A percentile compares a stretch with the other conserved stretches of the same genome.
Conservation (phyloP, 495 filamentous ascomycete species). For the Tuber indicum region DNA sequence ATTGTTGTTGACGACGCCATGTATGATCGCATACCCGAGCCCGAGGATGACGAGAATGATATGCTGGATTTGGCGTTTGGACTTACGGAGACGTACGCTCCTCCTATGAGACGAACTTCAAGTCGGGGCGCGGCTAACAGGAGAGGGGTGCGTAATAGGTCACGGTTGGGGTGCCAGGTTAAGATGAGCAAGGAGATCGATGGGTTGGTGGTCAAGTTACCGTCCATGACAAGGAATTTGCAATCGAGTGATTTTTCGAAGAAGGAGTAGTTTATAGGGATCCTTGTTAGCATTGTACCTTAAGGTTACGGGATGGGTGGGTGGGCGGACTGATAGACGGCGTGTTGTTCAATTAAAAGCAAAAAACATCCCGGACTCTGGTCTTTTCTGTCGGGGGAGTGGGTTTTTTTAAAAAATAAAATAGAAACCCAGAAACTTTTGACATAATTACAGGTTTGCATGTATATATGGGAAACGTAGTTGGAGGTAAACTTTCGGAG, state of each 20-base stretch:
- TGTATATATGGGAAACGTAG: neutral
- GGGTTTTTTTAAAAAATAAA: constrained; percentile 8
- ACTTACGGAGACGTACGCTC: constrained; percentile 67
- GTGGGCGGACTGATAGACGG: neutral
- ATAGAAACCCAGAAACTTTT: neutral
- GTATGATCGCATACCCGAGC: constrained; percentile 89
- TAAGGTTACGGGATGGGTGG: neutral
- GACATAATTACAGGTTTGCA: neutral
- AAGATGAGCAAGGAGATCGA: constrained; percentile 83
- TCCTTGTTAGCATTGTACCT: constrained; percentile 3
- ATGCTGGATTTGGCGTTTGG: constrained; percentile 98
- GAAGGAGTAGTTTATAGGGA: constrained; percentile 13
- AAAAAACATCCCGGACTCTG: neutral
- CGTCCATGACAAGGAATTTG: constrained; percentile 89
- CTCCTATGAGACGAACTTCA: neutral
- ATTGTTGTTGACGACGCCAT: constrained; percentile 76
- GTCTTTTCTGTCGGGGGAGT: neutral
- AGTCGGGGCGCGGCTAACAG: neutral
- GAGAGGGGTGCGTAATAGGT: constrained; percentile 42
- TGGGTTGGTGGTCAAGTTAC: constrained; percentile 74
- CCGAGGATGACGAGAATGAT: constrained; percentile 96
- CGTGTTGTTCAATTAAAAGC: neutral
- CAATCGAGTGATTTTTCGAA: constrained; percentile 81
- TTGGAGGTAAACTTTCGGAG: neutral
- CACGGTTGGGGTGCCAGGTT: constrained; percentile 90